Percentiles rank a stretch among this genome's conserved stretches.
phyloP scores from a whole-genome alignment of 306 rosid species.

The Bauhinia variegata region DNA sequence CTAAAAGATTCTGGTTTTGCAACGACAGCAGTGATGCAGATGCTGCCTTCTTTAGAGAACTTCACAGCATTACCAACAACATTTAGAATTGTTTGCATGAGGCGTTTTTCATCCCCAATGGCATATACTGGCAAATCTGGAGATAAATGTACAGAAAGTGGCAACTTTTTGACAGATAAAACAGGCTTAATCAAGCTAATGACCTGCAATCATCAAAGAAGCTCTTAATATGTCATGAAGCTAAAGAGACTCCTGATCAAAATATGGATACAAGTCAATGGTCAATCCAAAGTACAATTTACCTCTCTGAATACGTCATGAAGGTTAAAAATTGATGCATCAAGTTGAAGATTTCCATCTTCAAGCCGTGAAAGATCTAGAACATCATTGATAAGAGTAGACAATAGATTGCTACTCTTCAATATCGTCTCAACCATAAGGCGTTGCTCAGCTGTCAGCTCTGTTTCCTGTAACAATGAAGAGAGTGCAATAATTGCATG shows the following conservation, averaged over 20 bases:
- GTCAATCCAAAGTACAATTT: slow-evolving; percentile 8
- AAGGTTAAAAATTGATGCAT: slow-evolving; percentile 70
- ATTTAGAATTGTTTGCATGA: slow-evolving; percentile 83
- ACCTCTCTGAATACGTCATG: slow-evolving; percentile 89
- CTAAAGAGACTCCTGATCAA: slow-evolving; percentile 27
- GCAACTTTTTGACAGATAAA: slow-evolving; percentile 80
- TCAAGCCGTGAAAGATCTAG: slow-evolving; percentile 97
- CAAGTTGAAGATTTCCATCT: slow-evolving; percentile 96
- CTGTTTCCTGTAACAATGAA: slow-evolving; percentile 92
- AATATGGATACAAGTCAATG: slow-evolving; percentile 14
- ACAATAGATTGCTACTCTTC: slow-evolving; percentile 90
- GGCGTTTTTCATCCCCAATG: slow-evolving; percentile 87
- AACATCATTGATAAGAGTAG: slow-evolving; percentile 89
- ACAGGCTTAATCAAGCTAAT: slow-evolving; percentile 83
- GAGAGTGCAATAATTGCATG: slow-evolving; percentile 98
- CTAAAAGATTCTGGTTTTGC: slow-evolving; percentile 77
- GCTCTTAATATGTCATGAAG: slow-evolving; percentile 34
- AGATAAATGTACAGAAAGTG: slow-evolving; percentile 58
- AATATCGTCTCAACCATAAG: slow-evolving; percentile 92
- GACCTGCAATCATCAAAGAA: slow-evolving; percentile 63
- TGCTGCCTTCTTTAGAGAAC: slow-evolving; percentile 88
- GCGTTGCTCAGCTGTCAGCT: slow-evolving; percentile 89
- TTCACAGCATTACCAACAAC: slow-evolving; percentile 96
- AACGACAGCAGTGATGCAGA: slow-evolving; percentile 64
- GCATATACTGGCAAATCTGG: slow-evolving; percentile 79